Evolutionary conservation across 2,329 filamentous ascomycete species (phyloP), one percentile per base, ranked within the genome.

Genomic region (Pseudofabraea citricarpa): DNA sequence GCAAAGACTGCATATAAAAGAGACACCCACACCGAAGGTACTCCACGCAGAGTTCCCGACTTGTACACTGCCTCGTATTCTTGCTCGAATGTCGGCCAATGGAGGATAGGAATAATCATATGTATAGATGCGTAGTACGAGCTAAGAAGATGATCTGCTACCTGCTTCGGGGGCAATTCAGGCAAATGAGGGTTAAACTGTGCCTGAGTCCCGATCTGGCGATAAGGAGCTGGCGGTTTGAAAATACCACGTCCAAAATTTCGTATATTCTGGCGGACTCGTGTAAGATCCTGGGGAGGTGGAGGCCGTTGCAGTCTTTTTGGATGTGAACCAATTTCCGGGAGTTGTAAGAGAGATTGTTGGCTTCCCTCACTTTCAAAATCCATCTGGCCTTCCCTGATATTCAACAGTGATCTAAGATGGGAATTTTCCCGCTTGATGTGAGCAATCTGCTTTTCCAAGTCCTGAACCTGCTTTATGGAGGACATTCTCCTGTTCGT

Each of bases 401-500:
- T 49, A 40, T 67, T 68, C 33, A 88, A 67, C 57, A 83, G 78
- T 22, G 83, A 81, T 41, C 81, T 80, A 29, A 95, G 69, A 48
- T 82, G 83, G 44, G 72, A 75, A 57, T 95, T 90, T 63, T 95
- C 87, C 45, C 88, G 81, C 60, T 83, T 87, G 31, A 93, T 76
- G 41, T 84, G 77, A 36, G 85, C 79, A 57, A 96, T 79, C 65
- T 96, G 90, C 65, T 89, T 93, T 67, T 97, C 91, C 20, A 98
- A 74, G 63, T 98, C 93, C 66, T 97, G 93, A 10, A 97, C 87
- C 71, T 96, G 93, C 78, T 97, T 98, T 69, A 97, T 97, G 2
- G 91, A 97, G 15, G 93, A 97, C 93, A 98, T 98, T 49, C 93
- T 82, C 46, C 93, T 79, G 64, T 98, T 98, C 10, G 93, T 98